These are phyloP conservation scores for Coemansia sp. DNA, from an alignment of 192 early-diverging fungal genomes.

Conservation along the genomic window DNA sequence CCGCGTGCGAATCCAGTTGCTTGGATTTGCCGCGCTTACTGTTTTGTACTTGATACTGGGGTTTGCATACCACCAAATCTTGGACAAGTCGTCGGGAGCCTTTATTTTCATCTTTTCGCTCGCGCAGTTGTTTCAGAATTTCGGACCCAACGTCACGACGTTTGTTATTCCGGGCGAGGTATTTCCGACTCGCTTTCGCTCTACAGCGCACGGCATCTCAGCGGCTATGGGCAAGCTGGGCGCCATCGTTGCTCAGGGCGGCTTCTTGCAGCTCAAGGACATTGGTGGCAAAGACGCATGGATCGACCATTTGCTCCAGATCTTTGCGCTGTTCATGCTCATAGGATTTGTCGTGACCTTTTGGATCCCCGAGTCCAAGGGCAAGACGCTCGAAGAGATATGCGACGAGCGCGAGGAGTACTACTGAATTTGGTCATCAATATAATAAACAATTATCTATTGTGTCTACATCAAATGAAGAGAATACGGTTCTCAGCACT, in stretches of 20 bases:
- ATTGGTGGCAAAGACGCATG: slow-evolving; percentile 64
- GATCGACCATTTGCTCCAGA: slow-evolving; percentile 63
- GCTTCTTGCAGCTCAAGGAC: slow-evolving; percentile 68
- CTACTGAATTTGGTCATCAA: background rate
- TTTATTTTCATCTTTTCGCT: slow-evolving; percentile 69
- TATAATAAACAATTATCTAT: background rate
- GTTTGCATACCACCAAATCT: slow-evolving; percentile 68
- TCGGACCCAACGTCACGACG: slow-evolving; percentile 91
- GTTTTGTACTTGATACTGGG: slow-evolving; percentile 75
- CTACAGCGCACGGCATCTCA: slow-evolving; percentile 79
- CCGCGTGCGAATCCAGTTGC: slow-evolving; percentile 86
- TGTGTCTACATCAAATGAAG: background rate
- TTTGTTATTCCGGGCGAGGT: slow-evolving; percentile 82
- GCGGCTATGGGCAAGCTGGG: slow-evolving; percentile 79
- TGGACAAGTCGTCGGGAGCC: slow-evolving; percentile 54
- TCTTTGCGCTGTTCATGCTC: slow-evolving; percentile 76
- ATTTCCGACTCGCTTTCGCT: slow-evolving; percentile 77
- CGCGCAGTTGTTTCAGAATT: slow-evolving; percentile 87
- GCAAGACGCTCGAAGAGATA: slow-evolving; percentile 47
- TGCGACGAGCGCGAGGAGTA: slow-evolving; percentile 37
- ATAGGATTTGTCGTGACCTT: slow-evolving; percentile 61
- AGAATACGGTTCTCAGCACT: too few relatives aligned
- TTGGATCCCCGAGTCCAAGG: slow-evolving; percentile 51
- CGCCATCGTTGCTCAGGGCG: slow-evolving; percentile 72
- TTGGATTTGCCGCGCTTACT: slow-evolving; percentile 80